These are phyloP conservation scores for Multifurca ochricompacta DNA, from an alignment of 768 basidiomycete genomes.

Conservation along the genomic window DNA sequence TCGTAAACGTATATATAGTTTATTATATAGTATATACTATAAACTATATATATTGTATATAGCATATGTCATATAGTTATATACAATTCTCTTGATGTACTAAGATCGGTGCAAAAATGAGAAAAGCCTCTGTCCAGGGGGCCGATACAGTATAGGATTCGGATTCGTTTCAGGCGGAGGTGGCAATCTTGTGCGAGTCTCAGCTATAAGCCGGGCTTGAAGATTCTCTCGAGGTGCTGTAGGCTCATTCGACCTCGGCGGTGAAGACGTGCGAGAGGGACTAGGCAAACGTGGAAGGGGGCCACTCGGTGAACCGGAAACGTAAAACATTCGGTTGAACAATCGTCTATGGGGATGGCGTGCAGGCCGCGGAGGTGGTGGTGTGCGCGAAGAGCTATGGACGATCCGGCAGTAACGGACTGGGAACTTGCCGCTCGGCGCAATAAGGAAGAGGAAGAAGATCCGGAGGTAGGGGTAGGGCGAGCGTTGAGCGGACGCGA, in stretches of 20 bases:
- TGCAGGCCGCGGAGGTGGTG: not conserved
- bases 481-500: not conserved
- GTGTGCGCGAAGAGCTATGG: not conserved
- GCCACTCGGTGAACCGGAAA: not conserved
- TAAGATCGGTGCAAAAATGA: not conserved
- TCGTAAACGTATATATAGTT: too few species aligned
- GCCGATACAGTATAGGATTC: slow-evolving; percentile 9
- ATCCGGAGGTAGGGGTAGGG: too few species aligned
- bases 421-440: not conserved
- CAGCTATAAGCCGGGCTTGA: not conserved
- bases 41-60: too few species aligned
- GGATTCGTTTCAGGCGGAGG: not conserved
- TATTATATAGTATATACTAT: too few species aligned
- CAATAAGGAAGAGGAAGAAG: not conserved
- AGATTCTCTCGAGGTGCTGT: not conserved
- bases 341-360: not conserved
- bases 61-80: too few species aligned
- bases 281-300: not conserved
- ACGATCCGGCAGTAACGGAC: not conserved
- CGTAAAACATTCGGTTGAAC: not conserved
- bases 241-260: not conserved
- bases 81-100: too few species aligned
- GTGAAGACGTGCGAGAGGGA: not conserved
- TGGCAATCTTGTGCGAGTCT: slow-evolving; percentile 13
- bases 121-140: not conserved